phyloP scores from a whole-genome alignment of 805 yeast genomes.

The Schwanniomyces occidentalis region DNA sequence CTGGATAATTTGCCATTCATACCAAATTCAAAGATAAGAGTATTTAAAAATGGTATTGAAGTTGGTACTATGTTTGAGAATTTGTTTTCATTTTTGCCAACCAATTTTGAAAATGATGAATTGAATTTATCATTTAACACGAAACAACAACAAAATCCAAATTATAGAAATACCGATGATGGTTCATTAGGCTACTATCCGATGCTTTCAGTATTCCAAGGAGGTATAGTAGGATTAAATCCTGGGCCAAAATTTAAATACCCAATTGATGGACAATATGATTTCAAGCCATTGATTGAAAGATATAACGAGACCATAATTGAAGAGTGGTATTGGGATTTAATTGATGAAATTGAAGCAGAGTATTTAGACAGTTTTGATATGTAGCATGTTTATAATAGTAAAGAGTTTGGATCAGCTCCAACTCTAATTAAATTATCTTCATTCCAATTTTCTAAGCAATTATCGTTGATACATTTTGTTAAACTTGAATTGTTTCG shows the following conservation, averaged over 20 bases:
- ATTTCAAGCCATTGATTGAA: constrained; percentile 53
- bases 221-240: constrained; percentile 72
- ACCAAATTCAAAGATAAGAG: constrained; percentile 58
- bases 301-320: constrained; percentile 70
- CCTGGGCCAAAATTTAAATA: constrained; percentile 64
- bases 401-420: constrained; percentile 28
- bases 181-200: constrained; percentile 91
- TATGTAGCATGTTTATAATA: constrained; percentile 15
- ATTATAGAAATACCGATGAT: constrained; percentile 60
- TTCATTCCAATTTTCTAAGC: constrained; percentile 2
- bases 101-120: constrained; percentile 56
- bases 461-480: constrained; percentile 2
- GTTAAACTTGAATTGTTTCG: constrained; percentile 21
- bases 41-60: constrained; percentile 75
- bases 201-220: constrained; percentile 76
- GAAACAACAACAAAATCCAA: constrained; percentile 38
- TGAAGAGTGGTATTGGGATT: constrained; percentile 81
- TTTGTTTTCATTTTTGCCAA: constrained; percentile 77
- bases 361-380: constrained; percentile 51
- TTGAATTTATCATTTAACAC: constrained; percentile 24
- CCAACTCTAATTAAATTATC: constrained; percentile 14
- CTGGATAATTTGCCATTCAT: constrained; percentile 44
- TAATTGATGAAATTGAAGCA: constrained; percentile 80
- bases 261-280: constrained; percentile 35
- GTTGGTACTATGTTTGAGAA: constrained; percentile 67